Evolutionary conservation across 1,284 basidiomycete species (phyloP).

Genomic region (Pisolithus thermaeus): DNA sequence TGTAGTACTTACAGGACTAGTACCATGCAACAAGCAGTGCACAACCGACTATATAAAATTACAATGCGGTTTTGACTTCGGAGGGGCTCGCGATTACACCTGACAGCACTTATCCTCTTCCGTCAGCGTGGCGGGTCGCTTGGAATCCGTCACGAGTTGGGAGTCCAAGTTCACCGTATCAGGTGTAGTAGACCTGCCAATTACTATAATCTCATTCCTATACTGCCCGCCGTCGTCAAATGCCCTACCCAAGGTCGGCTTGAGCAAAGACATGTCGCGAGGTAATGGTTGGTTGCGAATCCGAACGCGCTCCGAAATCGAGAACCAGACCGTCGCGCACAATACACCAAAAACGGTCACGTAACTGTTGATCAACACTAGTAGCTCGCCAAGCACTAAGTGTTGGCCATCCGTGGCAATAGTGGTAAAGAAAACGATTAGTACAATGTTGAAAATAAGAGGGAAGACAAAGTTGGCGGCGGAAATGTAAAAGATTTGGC

Average conservation of each 20-base stretch:
- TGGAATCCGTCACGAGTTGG: background rate
- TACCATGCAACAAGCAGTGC: too few species aligned
- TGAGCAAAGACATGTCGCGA: background rate
- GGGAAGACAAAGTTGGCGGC: constrained; percentile 6
- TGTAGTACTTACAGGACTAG: too few species aligned
- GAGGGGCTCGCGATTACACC: too few species aligned
- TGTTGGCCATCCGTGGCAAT: background rate
- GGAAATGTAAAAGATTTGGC: constrained; percentile 3
- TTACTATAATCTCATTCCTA: background rate
- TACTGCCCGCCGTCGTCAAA: background rate
- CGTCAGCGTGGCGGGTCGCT: too few species aligned
- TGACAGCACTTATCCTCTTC: too few species aligned
- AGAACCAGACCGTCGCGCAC: constrained; percentile 6
- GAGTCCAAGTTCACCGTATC: background rate
- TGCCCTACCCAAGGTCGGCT: background rate
- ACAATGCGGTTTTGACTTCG: too few species aligned
- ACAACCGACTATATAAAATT: too few species aligned
- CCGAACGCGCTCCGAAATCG: background rate
- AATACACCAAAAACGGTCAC: constrained; percentile 3
- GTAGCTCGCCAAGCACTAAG: too few species aligned
- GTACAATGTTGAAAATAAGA: constrained; percentile 4
- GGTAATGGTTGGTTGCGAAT: background rate
- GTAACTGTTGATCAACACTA: constrained; percentile 1
- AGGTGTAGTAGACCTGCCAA: background rate
- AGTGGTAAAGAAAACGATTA: background rate